A percentile compares a stretch with the other conserved stretches of the same genome.
phyloP scores from a whole-genome alignment of 2,329 filamentous ascomycete species.

The Mariannaea sp. region DNA sequence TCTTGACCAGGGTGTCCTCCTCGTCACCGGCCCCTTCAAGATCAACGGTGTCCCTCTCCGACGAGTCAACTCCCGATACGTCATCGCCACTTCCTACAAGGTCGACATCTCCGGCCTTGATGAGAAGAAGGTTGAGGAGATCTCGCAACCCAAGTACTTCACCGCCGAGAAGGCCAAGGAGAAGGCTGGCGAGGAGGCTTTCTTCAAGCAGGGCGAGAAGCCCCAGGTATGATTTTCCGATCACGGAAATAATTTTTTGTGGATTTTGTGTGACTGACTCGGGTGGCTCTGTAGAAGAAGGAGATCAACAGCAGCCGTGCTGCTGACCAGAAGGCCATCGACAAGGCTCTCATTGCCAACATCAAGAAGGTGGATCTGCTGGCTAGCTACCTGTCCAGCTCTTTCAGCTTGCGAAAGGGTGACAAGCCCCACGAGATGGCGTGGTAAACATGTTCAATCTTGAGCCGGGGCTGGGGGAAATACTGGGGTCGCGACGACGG shows the following conservation, averaged over 20 bases:
- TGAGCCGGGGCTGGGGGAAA: constrained; percentile 37
- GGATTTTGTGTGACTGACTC: constrained; percentile 30
- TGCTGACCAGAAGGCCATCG: constrained; percentile 97
- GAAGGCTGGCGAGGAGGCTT: constrained; percentile 96
- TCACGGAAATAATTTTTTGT: constrained; percentile 5
- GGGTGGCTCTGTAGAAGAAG: constrained; percentile 79
- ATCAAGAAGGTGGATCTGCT: constrained; percentile 99
- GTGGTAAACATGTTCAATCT: constrained; percentile 71
- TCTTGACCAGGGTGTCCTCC: constrained; percentile 95
- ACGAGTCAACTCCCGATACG: constrained; percentile 90
- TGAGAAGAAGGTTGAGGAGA: constrained; percentile 83
- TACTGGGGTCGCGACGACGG: constrained; percentile 42
- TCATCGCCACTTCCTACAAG: constrained; percentile 87
- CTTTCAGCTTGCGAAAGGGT: constrained; percentile 98
- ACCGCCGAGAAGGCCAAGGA: constrained; percentile 91
- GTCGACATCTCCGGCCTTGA: constrained; percentile 86
- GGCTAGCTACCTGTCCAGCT: constrained; percentile 88
- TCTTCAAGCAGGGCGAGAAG: constrained; percentile 99
- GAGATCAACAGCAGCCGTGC: constrained; percentile 87
- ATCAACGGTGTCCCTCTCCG: constrained; percentile 98
- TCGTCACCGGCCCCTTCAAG: constrained; percentile 99
- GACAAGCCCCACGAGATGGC: constrained; percentile 99
- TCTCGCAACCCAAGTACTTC: constrained; percentile 86
- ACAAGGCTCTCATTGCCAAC: constrained; percentile 91
- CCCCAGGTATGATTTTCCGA: constrained; percentile 71